These are phyloP conservation scores for Neurospora discreta DNA, from an alignment of 495 filamentous ascomycete genomes.

Conservation along the genomic window DNA sequence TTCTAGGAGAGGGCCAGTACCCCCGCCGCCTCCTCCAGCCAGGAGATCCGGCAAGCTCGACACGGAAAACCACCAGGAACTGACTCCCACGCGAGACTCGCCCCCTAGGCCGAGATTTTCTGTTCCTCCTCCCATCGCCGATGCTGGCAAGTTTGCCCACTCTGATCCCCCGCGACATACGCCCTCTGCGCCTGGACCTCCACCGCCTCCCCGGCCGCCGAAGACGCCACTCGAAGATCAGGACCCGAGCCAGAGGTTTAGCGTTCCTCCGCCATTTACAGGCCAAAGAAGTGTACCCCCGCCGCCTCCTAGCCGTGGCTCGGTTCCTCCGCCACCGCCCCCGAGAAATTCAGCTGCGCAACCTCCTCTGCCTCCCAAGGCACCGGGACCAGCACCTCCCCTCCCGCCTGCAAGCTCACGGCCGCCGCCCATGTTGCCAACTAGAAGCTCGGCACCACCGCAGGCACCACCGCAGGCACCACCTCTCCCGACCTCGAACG, in stretches of 20 bases:
- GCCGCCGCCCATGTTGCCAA: slow-evolving; percentile 29
- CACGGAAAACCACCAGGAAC: slow-evolving; percentile 33
- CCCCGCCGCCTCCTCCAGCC: slow-evolving; percentile 70
- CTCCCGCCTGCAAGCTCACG: slow-evolving; percentile 39
- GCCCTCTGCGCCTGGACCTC: slow-evolving; percentile 56
- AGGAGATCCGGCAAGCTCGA: slow-evolving; percentile 46
- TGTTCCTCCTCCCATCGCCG: slow-evolving; percentile 74
- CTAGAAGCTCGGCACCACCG: slow-evolving; percentile 36
- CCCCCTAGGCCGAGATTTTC: slow-evolving; percentile 55
- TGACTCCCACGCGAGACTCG: too few species aligned
- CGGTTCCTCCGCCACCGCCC: slow-evolving; percentile 57
- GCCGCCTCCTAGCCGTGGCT: slow-evolving; percentile 59
- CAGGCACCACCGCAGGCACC: slow-evolving; percentile 39
- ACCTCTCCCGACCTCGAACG: slow-evolving; percentile 27
- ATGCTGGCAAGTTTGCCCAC: slow-evolving; percentile 68
- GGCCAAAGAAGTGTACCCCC: slow-evolving; percentile 61
- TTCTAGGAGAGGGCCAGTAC: slow-evolving; percentile 59
- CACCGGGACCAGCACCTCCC: slow-evolving; percentile 50
- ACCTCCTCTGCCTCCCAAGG: slow-evolving; percentile 62
- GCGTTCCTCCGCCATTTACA: slow-evolving; percentile 74
- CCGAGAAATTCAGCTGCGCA: slow-evolving; percentile 34
- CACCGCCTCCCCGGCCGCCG: slow-evolving; percentile 76
- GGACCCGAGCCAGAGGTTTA: slow-evolving; percentile 45
- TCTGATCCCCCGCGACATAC: slow-evolving; percentile 48
- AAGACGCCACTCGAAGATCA: slow-evolving; percentile 68